Base-by-base conservation (phyloP, 495 filamentous ascomycete species). In the Xylaria intraflava region DNA sequence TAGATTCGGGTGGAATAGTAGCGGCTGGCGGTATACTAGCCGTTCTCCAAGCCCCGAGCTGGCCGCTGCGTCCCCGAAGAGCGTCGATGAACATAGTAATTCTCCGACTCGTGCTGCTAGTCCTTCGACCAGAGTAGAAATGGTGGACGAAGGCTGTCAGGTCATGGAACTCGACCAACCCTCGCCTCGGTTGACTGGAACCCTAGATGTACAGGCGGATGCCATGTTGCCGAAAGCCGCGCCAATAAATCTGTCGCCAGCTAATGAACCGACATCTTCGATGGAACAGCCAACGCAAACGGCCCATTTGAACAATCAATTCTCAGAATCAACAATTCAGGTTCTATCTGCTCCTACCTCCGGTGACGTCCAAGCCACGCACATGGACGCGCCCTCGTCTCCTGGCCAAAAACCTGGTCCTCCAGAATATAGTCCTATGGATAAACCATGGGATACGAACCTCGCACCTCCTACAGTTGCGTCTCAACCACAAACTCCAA, bases 1-100 rank as follows among this genome's bases (percentile, higher is more conserved):
- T 6, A 81, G 82, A 46, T 93, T 94, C 62, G 86, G 83, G 38
- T 78, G 82, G 27, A 74, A 76, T 19, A 82, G 82, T 57, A 77
- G 69, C 9, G 73, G 80, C 20, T 95, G 90, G 90, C 81, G 80
- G 51, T 83, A 88, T 60, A 69, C 74, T 24, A 84, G 86, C 56
- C 77, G 81, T 60, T 81, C 83, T 2, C 80, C 79, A 22, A 89
- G 82, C 38, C 84, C 86, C 0, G 73, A 77, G 38, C 84, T 82
- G 46, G 68, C 65, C 30, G 46, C 31, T 23, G 7, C 22, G 31
- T 50, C 47, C n/a, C 62, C 69, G 20, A 49, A 67, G 58, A 24
- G 26, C 19, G 20, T 33, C 16, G 43, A 41, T 24, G 33, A 38
- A 46, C n/a, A 33, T 2, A 11, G 44, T 20, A 24, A 29, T 16